These are phyloP conservation scores for Zygoascus hellenicus DNA, from an alignment of 1,139 yeast species.

Conservation along the genomic window DNA sequence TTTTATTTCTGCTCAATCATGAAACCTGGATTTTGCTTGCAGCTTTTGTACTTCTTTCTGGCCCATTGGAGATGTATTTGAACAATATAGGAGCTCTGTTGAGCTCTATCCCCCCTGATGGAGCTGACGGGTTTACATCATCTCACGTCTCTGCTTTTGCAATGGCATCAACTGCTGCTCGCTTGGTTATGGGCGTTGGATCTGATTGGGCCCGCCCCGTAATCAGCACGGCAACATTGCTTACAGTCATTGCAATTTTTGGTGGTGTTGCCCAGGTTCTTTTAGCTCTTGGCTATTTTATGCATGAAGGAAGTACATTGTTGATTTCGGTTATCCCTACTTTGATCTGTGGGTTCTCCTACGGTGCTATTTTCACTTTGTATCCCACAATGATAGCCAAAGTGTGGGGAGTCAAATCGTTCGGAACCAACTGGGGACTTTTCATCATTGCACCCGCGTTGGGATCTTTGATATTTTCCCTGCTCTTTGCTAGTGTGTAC, in stretches of 20 bases:
- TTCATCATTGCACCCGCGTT: slow-evolving; percentile 89
- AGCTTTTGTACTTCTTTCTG: slow-evolving; percentile 64
- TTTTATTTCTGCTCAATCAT: slow-evolving; percentile 51
- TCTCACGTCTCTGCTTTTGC: slow-evolving; percentile 53
- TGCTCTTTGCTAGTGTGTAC: slow-evolving; percentile 61
- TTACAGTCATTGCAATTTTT: slow-evolving; percentile 23
- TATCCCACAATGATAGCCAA: slow-evolving; percentile 78
- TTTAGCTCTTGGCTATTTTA: slow-evolving; percentile 29
- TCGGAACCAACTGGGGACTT: slow-evolving; percentile 93
- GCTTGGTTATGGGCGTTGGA: slow-evolving; percentile 61
- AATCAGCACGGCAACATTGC: slow-evolving; percentile 29
- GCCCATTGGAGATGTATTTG: slow-evolving; percentile 83
- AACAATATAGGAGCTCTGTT: slow-evolving; percentile 71
- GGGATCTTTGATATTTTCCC: slow-evolving; percentile 68
- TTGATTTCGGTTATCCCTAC: slow-evolving; percentile 40
- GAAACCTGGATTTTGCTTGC: slow-evolving; percentile 60
- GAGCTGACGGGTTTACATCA: slow-evolving; percentile 25
- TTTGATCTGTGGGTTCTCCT: slow-evolving; percentile 58
- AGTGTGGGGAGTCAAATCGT: slow-evolving; percentile 83
- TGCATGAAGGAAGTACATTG: slow-evolving; percentile 26
- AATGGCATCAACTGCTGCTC: slow-evolving; percentile 51
- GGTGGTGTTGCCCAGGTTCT: slow-evolving; percentile 27
- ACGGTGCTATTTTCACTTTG: slow-evolving; percentile 81
- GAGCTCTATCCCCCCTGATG: slow-evolving; percentile 30
- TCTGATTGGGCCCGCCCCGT: slow-evolving; percentile 44